A percentile compares a stretch with the other conserved stretches of the same genome.
Evolutionary conservation across 345 rosid genomes (phyloP).

Genomic region (Ceriops tagal): DNA sequence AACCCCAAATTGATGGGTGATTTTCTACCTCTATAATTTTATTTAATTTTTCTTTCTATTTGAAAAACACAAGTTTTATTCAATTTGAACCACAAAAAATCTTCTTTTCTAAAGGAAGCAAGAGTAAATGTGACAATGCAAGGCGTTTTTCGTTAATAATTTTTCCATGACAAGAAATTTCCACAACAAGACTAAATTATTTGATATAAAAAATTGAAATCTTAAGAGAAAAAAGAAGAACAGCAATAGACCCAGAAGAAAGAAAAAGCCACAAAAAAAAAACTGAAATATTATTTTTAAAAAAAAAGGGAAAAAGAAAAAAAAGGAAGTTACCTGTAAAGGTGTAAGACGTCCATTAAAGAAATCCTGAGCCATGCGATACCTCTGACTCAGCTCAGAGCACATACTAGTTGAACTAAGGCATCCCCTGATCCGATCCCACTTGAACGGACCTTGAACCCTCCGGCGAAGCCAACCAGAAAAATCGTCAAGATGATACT

Average conservation of each 20-base stretch:
- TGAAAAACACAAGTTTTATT: no score
- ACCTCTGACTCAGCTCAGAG: constrained; percentile 71
- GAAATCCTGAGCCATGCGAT: constrained; percentile 78
- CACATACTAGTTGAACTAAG: constrained; percentile 63
- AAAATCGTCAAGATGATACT: constrained; percentile 70
- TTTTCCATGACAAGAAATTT: not conserved
- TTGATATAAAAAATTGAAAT: not conserved
- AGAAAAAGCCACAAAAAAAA: not conserved
- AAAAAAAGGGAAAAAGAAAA: not conserved
- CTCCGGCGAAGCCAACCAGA: constrained; percentile 71
- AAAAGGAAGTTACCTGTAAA: constrained; percentile 48
- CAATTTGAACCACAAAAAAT: no score
- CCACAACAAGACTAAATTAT: not conserved
- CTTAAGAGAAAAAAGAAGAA: not conserved
- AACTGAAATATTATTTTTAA: not conserved
- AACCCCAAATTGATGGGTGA: no score
- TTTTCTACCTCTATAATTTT: no score
- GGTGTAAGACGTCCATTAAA: constrained; percentile 74
- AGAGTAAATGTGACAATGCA: not conserved
- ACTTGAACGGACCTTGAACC: constrained; percentile 66
- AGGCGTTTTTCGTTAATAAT: not conserved
- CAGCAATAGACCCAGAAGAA: not conserved
- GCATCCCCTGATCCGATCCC: constrained; percentile 74
- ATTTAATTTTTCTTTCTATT: no score
- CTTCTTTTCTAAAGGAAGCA: no score